These are phyloP conservation scores for Solanum peruvianum DNA, from an alignment of 257 asterid genomes.

Conservation along the genomic window DNA sequence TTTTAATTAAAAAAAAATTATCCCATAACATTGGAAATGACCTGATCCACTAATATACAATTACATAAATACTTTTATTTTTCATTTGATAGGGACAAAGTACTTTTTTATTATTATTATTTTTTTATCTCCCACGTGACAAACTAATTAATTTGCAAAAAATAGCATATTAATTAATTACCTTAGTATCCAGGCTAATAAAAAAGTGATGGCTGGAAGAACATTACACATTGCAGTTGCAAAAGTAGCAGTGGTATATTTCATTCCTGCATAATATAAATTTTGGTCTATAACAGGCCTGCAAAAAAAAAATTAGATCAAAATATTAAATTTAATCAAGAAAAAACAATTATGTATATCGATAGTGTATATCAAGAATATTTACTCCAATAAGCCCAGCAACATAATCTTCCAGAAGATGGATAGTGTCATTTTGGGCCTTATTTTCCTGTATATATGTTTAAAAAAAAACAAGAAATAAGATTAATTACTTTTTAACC, in stretches of 20 bases:
- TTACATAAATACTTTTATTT: neutral
- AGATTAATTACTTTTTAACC: neutral
- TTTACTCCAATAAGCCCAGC: slow-evolving; percentile 55
- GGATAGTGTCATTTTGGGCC: slow-evolving; percentile 59
- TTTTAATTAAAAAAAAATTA: neutral
- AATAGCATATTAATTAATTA: neutral
- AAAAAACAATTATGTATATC: neutral
- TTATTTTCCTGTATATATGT: slow-evolving; percentile 44
- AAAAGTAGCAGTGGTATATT: slow-evolving; percentile 54
- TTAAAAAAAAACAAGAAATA: neutral
- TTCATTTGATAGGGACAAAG: neutral
- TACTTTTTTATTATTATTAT: too few relatives aligned
- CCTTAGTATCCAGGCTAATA: slow-evolving; percentile 71
- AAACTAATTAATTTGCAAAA: too few relatives aligned
- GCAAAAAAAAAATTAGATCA: neutral
- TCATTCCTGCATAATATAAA: slow-evolving; percentile 52
- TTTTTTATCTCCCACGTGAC: neutral
- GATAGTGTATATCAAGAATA: neutral
- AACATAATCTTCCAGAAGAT: slow-evolving; percentile 38
- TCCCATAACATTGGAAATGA: neutral
- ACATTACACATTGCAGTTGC: slow-evolving; percentile 53
- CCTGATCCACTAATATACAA: neutral
- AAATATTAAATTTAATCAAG: neutral
- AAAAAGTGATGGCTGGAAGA: slow-evolving; percentile 65
- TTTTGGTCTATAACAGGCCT: slow-evolving; percentile 72